Evolutionary conservation across 129 eudicot species (phyloP).

Genomic region (carrot (Daucus carota)): DNA sequence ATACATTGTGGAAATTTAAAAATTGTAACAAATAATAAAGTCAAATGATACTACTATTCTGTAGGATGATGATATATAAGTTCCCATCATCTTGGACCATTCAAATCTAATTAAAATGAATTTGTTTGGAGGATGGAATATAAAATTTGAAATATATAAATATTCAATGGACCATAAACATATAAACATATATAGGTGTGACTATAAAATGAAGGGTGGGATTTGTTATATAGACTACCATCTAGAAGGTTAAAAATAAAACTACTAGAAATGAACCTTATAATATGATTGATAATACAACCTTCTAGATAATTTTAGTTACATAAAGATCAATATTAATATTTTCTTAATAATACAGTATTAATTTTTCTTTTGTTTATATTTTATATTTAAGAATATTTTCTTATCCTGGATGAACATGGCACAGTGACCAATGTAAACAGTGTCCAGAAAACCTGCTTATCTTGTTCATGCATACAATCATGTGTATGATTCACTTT

Average conservation of each 20-base stretch:
- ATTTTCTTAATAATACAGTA: too few relatives aligned
- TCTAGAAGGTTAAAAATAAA: neutral
- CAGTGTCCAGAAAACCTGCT: neutral
- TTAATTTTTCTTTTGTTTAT: too few relatives aligned
- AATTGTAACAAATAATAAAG: neutral
- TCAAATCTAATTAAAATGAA: slow-evolving; percentile 9
- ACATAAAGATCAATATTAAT: too few relatives aligned
- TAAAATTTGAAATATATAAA: neutral
- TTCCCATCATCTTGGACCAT: slow-evolving; percentile 17
- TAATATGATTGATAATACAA: too few relatives aligned
- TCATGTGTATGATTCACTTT: too few relatives aligned
- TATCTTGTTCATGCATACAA: neutral
- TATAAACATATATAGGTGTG: neutral
- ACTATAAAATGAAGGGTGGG: neutral
- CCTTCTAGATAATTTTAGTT: too few relatives aligned
- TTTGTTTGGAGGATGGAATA: neutral
- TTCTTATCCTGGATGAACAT: neutral
- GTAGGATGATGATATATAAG: neutral
- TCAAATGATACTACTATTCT: neutral
- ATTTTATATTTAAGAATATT: neutral
- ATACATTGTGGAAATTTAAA: neutral
- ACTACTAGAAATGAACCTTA: too few relatives aligned
- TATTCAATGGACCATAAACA: neutral
- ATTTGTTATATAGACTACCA: neutral
- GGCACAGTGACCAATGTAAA: neutral